Conservation (phyloP, 2,329 filamentous ascomycete species). For the Dothistroma septosporum region DNA sequence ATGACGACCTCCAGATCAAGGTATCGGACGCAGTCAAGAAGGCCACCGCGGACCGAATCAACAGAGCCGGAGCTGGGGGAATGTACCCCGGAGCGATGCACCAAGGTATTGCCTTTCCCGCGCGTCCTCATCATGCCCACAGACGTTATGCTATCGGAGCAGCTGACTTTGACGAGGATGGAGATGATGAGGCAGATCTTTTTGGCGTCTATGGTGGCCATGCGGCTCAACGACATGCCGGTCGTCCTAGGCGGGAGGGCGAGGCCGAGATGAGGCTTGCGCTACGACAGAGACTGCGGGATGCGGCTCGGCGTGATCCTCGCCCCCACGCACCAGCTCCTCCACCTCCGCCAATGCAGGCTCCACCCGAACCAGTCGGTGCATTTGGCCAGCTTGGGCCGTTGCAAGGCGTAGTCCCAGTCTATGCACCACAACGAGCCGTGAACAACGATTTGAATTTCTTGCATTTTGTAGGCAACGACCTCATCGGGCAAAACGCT, state of each 20-base stretch:
- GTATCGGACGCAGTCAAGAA: constrained; percentile 47
- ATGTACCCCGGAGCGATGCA: neutral
- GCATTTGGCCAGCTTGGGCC: neutral
- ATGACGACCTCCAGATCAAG: constrained; percentile 56
- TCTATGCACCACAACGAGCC: neutral
- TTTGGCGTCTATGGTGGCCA: neutral
- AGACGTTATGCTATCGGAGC: neutral
- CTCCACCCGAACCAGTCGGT: neutral
- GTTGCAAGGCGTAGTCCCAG: neutral
- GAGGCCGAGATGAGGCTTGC: neutral
- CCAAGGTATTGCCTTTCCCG: neutral
- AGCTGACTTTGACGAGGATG: constrained; percentile 16
- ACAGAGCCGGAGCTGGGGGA: constrained; percentile 4
- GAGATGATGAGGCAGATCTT: constrained; percentile 7
- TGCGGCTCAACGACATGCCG: neutral
- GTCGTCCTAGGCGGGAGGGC: neutral
- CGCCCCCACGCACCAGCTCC: neutral
- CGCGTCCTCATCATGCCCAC: neutral
- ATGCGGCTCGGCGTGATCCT: neutral
- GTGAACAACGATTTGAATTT: neutral
- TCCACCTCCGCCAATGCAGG: neutral
- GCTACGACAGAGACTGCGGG: neutral
- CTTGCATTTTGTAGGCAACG: neutral
- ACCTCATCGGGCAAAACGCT: neutral
- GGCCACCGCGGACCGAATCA: constrained; percentile 15